Evolutionary conservation across 331 rosid species (phyloP).

Genomic region (Spiraea crenata): DNA sequence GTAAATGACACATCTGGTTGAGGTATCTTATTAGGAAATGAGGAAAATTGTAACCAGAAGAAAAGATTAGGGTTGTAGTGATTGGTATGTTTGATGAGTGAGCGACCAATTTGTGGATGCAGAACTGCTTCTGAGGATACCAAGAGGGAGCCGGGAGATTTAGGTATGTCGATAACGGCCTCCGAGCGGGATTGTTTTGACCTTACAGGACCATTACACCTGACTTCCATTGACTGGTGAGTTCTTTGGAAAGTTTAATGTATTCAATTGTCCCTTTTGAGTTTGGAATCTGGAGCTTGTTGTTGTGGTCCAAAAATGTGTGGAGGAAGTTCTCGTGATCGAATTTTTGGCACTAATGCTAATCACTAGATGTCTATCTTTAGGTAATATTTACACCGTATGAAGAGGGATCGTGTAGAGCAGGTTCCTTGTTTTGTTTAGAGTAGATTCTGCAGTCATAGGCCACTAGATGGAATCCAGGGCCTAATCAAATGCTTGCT

Average conservation of each 20-base stretch:
- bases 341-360: not conserved
- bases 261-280: not conserved
- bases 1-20: no score
- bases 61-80: no score
- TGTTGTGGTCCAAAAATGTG: not conserved
- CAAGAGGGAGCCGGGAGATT: slow-evolving; percentile 22
- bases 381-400: not conserved
- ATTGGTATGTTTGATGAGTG: not conserved
- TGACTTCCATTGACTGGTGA: slow-evolving; percentile 76
- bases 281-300: not conserved
- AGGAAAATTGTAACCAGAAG: not conserved
- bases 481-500: not conserved
- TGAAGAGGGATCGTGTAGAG: not conserved
- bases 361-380: not conserved
- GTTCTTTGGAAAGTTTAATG: not conserved
- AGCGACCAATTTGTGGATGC: slow-evolving; percentile 3
- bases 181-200: slow-evolving; percentile 67
- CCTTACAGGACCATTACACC: slow-evolving; percentile 76
- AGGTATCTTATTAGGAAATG: no score
- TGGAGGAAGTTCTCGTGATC: not conserved
- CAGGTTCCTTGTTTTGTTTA: not conserved
- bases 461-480: not conserved
- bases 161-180: slow-evolving; percentile 41
- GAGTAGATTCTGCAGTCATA: no score
- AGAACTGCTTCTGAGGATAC: slow-evolving; percentile 32